Conservation (phyloP, 192 early-diverging fungal species). For the Diversispora eburnea region DNA sequence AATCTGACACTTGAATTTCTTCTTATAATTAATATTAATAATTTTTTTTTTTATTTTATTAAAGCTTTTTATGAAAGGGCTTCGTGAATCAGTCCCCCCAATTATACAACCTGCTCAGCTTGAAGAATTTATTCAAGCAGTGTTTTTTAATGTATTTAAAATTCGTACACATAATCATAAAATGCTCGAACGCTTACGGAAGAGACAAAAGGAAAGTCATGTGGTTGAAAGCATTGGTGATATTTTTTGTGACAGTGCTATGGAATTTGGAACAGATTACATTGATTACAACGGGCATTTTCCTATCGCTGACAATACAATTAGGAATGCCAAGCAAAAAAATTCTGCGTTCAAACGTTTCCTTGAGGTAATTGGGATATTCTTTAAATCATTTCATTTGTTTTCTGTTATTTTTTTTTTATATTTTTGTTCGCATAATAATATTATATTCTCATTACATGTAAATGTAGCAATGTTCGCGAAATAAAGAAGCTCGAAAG, state of each 20-base stretch:
- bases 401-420: background rate
- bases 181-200: conserved; percentile 52
- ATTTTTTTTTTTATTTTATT: conserved; percentile 30
- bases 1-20: too few species aligned
- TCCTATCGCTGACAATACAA: conserved; percentile 64
- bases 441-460: too few species aligned
- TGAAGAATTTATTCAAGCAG: conserved; percentile 59
- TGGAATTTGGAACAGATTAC: conserved; percentile 64
- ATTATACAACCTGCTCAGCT: conserved; percentile 30
- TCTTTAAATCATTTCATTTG: background rate
- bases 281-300: conserved; percentile 79
- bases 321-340: conserved; percentile 63
- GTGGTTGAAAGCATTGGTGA: conserved; percentile 83
- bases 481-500: conserved; percentile 34
- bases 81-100: conserved; percentile 14
- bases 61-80: conserved; percentile 22
- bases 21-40: conserved; percentile 1
- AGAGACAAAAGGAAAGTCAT: conserved; percentile 59
- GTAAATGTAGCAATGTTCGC: conserved; percentile 30
- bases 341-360: conserved; percentile 71
- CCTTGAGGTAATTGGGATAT: conserved; percentile 54
- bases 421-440: background rate
- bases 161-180: conserved; percentile 55
- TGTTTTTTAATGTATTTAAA: conserved; percentile 69
- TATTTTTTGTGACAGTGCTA: conserved; percentile 62